Evolutionary conservation across 805 yeast species (phyloP).

Genomic region (Alloascoidea africana): DNA sequence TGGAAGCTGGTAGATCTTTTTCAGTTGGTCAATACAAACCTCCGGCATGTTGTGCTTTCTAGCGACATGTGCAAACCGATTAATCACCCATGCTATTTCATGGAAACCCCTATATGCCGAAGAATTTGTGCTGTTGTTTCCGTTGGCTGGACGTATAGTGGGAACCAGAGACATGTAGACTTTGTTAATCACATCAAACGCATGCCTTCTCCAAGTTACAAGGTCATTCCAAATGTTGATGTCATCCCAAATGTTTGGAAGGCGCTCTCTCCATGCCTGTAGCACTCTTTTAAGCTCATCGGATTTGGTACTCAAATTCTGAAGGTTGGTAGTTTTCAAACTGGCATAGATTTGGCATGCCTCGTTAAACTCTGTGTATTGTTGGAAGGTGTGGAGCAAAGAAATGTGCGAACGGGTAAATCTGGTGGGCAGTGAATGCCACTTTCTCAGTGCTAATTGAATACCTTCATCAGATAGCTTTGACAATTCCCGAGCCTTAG

Average conservation of each 20-base stretch:
- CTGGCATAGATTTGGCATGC: constrained; percentile 90
- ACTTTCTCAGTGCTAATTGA: constrained; percentile 77
- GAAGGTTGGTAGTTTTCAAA: constrained; percentile 78
- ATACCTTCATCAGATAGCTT: constrained; percentile 91
- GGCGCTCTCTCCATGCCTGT: constrained; percentile 95
- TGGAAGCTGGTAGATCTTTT: constrained; percentile 89
- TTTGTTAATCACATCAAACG: constrained; percentile 88
- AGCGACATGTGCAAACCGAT: constrained; percentile 96
- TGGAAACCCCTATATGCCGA: constrained; percentile 97
- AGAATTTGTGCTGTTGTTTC: constrained; percentile 63
- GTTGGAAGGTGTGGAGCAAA: constrained; percentile 87
- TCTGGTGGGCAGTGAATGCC: constrained; percentile 77
- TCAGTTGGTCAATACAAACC: constrained; percentile 84
- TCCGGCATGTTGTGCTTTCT: constrained; percentile 94
- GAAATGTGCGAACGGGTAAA: constrained; percentile 64
- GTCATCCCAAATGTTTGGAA: constrained; percentile 96
- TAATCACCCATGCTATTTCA: constrained; percentile 98
- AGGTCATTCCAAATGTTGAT: constrained; percentile 95
- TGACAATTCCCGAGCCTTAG: constrained; percentile 71
- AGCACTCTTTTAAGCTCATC: constrained; percentile 89
- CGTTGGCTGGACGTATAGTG: constrained; percentile 56
- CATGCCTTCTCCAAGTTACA: constrained; percentile 98
- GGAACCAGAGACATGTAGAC: constrained; percentile 90
- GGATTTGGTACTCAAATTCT: constrained; percentile 80
- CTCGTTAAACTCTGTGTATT: constrained; percentile 93